Evolutionary conservation across 2,329 filamentous ascomycete genomes (phyloP).

Genomic region (Epichloe sibirici): DNA sequence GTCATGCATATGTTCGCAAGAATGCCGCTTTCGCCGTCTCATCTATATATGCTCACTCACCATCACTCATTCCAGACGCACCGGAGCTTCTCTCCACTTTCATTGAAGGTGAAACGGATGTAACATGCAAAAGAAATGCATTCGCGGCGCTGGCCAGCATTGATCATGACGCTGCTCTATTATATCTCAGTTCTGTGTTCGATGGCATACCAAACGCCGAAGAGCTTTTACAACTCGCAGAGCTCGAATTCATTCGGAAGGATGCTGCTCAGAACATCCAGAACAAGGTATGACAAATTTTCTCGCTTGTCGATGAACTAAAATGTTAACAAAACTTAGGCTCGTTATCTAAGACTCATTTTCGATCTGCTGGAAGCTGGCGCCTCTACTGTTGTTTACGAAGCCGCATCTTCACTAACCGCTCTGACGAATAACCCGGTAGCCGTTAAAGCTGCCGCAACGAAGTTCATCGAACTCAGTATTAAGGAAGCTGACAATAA

Average conservation of each 20-base stretch:
- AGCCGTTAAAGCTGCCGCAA: constrained; percentile 89
- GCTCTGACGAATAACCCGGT: constrained; percentile 92
- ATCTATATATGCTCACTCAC: constrained; percentile 83
- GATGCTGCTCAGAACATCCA: constrained; percentile 90
- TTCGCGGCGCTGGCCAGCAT: constrained; percentile 86
- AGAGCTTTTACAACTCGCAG: constrained; percentile 82
- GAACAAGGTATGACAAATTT: constrained; percentile 58
- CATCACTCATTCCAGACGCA: constrained; percentile 86
- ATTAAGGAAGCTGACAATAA: constrained; percentile 99
- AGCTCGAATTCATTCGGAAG: constrained; percentile 95
- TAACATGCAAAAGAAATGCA: constrained; percentile 95
- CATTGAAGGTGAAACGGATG: constrained; percentile 80
- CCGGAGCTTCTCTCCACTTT: constrained; percentile 85
- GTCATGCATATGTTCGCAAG: constrained; percentile 95
- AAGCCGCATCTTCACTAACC: constrained; percentile 89
- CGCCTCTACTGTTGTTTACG: constrained; percentile 91
- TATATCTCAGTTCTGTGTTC: constrained; percentile 80
- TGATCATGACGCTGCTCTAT: constrained; percentile 82
- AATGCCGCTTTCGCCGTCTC: constrained; percentile 93
- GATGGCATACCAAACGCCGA: constrained; percentile 91
- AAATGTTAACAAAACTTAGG: constrained; percentile 32
- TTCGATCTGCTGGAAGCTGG: constrained; percentile 92
- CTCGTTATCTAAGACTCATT: constrained; percentile 83
- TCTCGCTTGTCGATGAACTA: constrained; percentile 14
- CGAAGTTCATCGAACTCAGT: constrained; percentile 91